phyloP scores from a whole-genome alignment of 805 yeast species.

The Metschnikowia kofuensis region DNA sequence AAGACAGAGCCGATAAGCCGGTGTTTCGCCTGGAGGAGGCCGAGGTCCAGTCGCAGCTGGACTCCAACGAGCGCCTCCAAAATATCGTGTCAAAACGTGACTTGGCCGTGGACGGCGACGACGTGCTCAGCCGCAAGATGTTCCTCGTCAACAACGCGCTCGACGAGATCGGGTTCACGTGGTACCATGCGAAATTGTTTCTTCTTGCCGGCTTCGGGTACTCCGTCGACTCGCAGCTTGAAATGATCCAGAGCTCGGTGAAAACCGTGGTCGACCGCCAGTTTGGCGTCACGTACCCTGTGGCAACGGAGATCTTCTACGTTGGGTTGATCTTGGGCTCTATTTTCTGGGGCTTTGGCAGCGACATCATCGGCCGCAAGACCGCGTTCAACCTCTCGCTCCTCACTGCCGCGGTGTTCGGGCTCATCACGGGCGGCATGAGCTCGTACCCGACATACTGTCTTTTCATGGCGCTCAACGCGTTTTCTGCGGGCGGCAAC shows the following conservation, averaged over 20 bases:
- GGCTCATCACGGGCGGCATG: constrained; percentile 55
- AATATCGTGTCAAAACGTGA: neutral
- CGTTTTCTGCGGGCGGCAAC: constrained; percentile 56
- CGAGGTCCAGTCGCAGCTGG: neutral
- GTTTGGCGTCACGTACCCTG: constrained; percentile 43
- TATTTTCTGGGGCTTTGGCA: constrained; percentile 54
- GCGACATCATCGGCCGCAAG: constrained; percentile 54
- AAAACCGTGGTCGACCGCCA: constrained; percentile 46
- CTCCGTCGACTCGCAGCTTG: constrained; percentile 42
- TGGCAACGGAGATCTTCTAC: constrained; percentile 42
- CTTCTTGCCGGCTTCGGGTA: constrained; percentile 56
- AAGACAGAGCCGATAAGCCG: neutral
- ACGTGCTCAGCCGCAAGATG: constrained; percentile 41
- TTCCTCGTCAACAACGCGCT: constrained; percentile 50
- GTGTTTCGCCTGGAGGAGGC: neutral
- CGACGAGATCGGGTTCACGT: constrained; percentile 61
- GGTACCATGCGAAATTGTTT: constrained; percentile 48
- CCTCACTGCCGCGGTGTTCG: constrained; percentile 46
- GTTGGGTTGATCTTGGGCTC: constrained; percentile 54
- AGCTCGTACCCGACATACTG: constrained; percentile 48
- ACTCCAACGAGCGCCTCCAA: neutral
- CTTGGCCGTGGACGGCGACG: constrained; percentile 12
- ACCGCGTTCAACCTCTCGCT: constrained; percentile 50
- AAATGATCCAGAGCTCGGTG: constrained; percentile 45
- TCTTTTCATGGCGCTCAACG: constrained; percentile 43